phyloP scores from a whole-genome alignment of 441 rosid genomes.

The Erodium trifolium region DNA sequence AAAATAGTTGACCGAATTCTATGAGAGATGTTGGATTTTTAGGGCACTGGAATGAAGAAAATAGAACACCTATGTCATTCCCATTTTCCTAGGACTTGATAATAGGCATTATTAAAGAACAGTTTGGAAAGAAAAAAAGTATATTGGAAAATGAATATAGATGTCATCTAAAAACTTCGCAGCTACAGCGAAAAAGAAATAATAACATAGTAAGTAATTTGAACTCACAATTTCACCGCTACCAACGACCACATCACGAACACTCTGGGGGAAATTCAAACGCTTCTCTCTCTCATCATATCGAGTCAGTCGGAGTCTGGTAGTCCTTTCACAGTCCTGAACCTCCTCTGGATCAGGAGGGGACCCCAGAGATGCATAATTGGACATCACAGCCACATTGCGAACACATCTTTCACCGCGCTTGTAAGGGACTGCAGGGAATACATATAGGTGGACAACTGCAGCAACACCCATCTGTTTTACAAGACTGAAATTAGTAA shows the following conservation, averaged over 20 bases:
- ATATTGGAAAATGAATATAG: background rate
- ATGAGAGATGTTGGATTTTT: no score
- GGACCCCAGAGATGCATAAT: conserved; percentile 78
- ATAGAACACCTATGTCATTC: background rate
- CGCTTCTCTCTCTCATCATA: conserved; percentile 64
- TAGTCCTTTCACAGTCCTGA: conserved; percentile 65
- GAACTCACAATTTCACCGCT: conserved; percentile 85
- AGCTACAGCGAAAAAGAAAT: background rate
- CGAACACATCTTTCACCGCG: conserved; percentile 98
- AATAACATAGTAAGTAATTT: conserved; percentile 5
- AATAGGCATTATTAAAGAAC: background rate
- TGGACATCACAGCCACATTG: conserved; percentile 82
- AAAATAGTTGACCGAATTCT: no score
- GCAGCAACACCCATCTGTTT: conserved; percentile 95
- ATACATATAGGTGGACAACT: conserved; percentile 80
- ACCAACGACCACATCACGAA: conserved; percentile 87
- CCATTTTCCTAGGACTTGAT: background rate
- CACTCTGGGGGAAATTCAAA: conserved; percentile 88
- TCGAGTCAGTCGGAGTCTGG: conserved; percentile 46
- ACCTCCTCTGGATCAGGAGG: conserved; percentile 93
- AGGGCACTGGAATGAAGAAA: background rate
- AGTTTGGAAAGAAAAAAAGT: background rate
- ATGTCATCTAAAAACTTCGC: background rate
- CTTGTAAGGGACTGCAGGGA: conserved; percentile 83
- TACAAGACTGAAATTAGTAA: conserved; percentile 20